Conservation (phyloP, 1,284 basidiomycete species). For the Phlebopus sp. region DNA sequence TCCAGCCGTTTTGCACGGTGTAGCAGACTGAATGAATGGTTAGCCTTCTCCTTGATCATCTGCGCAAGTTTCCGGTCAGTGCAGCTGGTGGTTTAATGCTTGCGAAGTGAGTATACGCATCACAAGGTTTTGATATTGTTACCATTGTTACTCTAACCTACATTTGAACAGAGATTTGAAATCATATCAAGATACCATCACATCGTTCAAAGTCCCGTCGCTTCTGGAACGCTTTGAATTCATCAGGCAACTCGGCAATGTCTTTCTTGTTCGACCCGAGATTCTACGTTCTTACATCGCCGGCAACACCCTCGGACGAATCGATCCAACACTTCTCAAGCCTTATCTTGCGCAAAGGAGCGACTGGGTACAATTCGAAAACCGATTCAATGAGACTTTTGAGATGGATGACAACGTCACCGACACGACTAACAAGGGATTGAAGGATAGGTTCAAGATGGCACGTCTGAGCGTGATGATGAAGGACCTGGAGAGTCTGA, state of each 20-base stretch:
- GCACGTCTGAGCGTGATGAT: slow-evolving; percentile 75
- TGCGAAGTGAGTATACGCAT: slow-evolving; percentile 70
- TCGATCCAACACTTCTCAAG: slow-evolving; percentile 83
- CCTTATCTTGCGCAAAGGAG: slow-evolving; percentile 90
- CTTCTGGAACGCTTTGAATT: slow-evolving; percentile 97
- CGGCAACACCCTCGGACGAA: slow-evolving; percentile 87
- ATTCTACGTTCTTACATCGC: slow-evolving; percentile 92
- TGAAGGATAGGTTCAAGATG: slow-evolving; percentile 68
- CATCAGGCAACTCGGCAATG: slow-evolving; percentile 94
- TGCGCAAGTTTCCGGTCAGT: slow-evolving; percentile 95
- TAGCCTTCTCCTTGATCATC: slow-evolving; percentile 90
- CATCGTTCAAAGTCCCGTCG: slow-evolving; percentile 76
- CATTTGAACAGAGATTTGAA: slow-evolving; percentile 77
- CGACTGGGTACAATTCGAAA: slow-evolving; percentile 84
- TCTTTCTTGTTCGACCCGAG: slow-evolving; percentile 93
- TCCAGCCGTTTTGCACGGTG: slow-evolving; percentile 12
- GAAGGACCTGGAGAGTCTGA: slow-evolving; percentile 74
- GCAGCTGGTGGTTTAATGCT: slow-evolving; percentile 97
- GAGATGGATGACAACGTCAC: slow-evolving; percentile 42
- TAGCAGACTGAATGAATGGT: slow-evolving; percentile 9
- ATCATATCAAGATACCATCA: slow-evolving; percentile 91
- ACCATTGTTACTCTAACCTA: slow-evolving; percentile 6
- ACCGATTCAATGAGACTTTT: slow-evolving; percentile 63
- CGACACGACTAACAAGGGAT: slow-evolving; percentile 45
- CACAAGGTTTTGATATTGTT: slow-evolving; percentile 2